phyloP scores from a whole-genome alignment of 1,284 basidiomycete species.

The Cryptococcus sp. region DNA sequence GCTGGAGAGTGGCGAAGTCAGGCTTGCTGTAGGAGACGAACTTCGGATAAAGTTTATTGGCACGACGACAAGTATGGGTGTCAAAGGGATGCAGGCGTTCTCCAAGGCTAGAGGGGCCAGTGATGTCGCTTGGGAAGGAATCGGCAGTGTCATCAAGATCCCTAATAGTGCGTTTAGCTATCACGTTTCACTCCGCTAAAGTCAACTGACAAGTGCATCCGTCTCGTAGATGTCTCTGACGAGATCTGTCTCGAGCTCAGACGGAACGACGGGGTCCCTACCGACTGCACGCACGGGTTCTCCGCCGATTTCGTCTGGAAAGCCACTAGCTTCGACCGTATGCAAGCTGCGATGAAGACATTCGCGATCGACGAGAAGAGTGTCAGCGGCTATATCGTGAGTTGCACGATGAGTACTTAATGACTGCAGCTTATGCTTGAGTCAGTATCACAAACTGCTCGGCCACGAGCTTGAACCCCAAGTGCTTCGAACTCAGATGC shows the following conservation, averaged over 20 bases:
- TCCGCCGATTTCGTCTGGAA: constrained; percentile 99
- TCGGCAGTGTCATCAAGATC: constrained; percentile 97
- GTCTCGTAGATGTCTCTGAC: constrained; percentile 82
- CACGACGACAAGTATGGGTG: constrained; percentile 60
- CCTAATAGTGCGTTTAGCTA: constrained; percentile 80
- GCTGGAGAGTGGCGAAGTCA: constrained; percentile 95
- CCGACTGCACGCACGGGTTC: constrained; percentile 92
- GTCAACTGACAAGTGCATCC: constrained; percentile 35
- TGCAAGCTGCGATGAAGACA: constrained; percentile 99
- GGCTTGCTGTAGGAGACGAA: constrained; percentile 96
- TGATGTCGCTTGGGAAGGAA: constrained; percentile 78
- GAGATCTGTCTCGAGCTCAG: constrained; percentile 94
- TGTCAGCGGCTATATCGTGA: constrained; percentile 94
- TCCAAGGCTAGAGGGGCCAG: constrained; percentile 58
- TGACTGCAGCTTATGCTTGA: constrained; percentile 1
- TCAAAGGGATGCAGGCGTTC: constrained; percentile 42
- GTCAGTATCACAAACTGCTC: constrained; percentile 92
- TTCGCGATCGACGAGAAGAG: constrained; percentile 99
- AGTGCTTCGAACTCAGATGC: constrained; percentile 78
- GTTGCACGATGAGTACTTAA: constrained; percentile 38
- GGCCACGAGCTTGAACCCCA: constrained; percentile 95
- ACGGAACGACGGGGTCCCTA: constrained; percentile 88
- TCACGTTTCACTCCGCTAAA: no score
- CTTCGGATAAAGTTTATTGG: constrained; percentile 86
- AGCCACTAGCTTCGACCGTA: constrained; percentile 96